Evolutionary conservation across 2,329 filamentous ascomycete species (phyloP), one percentile per base, ranked within the genome.

Genomic region (Colletotrichum sp.): DNA sequence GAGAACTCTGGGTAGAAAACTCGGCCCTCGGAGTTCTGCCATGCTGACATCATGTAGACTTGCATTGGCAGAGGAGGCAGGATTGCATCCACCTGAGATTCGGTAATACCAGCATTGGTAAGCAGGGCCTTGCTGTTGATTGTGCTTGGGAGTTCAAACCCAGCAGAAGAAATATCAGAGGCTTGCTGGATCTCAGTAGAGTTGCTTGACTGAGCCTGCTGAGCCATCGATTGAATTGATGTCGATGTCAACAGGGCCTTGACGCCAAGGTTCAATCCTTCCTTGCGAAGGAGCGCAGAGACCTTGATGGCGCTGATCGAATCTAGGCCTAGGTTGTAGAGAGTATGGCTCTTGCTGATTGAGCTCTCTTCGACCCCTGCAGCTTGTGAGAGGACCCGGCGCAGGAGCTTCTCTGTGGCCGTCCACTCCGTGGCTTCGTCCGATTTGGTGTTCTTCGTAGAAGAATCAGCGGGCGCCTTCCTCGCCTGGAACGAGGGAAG

Each of bases 221-320:
- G 16, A 16, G 74, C 65, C 88, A 98, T 95, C 2, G 92, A 89
- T 3, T 85, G 81, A 27, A 98, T 88, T 0, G 92, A 95, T 6
- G 89, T 87, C 2, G 93, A 91, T 75, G 87, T 91, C 4, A 98
- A 85, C 80, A 98, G 91, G 52, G 95, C 91, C 57, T 94, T 93
- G 5, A 96, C 94, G 39, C 89, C 89, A 1, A 98, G 83, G 15
- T 86, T 84, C 9, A 98, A 84, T 0, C 88, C 90, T 57, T 88
- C 85, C 78, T 91, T 94, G 57, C 91, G 92, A 6, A 98, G 86
- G 9, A 96, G 87, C 0, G 93, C 90, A 11, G 93, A 92, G 5
- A 96, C 92, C 80, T 97, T 98, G 86, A 98, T 97, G 2, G 95
- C 94, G 78, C 93, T 96, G 83, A 98, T 98, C 0, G 96, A 98